Evolutionary conservation across 805 yeast species (phyloP).

Genomic region (Maudiozyma saulgeensis): DNA sequence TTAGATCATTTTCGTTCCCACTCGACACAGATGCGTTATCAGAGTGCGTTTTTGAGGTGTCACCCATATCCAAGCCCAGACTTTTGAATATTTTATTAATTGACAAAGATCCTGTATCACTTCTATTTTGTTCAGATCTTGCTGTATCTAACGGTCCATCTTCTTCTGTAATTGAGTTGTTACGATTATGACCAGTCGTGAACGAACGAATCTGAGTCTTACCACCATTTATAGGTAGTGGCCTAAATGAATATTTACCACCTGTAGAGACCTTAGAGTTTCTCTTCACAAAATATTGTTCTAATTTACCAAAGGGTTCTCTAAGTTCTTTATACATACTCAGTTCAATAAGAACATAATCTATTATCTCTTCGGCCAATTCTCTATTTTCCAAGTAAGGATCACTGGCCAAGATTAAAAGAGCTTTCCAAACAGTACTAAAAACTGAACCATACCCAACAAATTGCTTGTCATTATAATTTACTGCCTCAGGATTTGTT

Average conservation of each 20-base stretch:
- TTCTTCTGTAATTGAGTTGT: neutral
- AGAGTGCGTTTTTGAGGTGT: slow-evolving; percentile 5
- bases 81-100: slow-evolving; percentile 23
- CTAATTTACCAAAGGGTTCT: slow-evolving; percentile 56
- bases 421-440: slow-evolving; percentile 78
- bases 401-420: slow-evolving; percentile 73
- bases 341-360: slow-evolving; percentile 54
- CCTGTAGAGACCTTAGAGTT: slow-evolving; percentile 16
- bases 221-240: slow-evolving; percentile 1
- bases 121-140: neutral
- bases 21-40: slow-evolving; percentile 15
- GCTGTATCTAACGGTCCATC: neutral
- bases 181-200: slow-evolving; percentile 4
- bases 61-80: slow-evolving; percentile 16
- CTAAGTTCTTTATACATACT: slow-evolving; percentile 46
- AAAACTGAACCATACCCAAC: slow-evolving; percentile 85
- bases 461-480: slow-evolving; percentile 39
- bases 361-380: slow-evolving; percentile 66
- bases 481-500: slow-evolving; percentile 12
- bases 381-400: slow-evolving; percentile 75
- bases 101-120: slow-evolving; percentile 9
- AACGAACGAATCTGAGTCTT: slow-evolving; percentile 8
- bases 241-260: slow-evolving; percentile 3
- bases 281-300: slow-evolving; percentile 49
- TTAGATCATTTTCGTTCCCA: slow-evolving; percentile 15